Evolutionary conservation across 441 rosid genomes (phyloP), one percentile per base, ranked within the genome.

Genomic region (Brassica balearica): DNA sequence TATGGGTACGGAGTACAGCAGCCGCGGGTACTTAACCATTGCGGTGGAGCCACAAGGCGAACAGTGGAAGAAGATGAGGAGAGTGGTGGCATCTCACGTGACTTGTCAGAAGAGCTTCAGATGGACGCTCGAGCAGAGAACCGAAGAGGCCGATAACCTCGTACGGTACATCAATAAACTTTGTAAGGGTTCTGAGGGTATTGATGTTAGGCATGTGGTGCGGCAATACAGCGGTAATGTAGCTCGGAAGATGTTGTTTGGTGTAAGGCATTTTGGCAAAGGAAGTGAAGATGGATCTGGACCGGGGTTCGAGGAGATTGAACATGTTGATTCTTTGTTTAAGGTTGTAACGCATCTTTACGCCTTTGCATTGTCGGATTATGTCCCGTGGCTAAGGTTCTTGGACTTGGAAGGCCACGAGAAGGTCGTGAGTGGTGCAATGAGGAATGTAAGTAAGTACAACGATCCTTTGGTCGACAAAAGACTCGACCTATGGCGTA

Each of bases 1-100:
- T 0, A 64, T 84, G 76, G 78, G 78, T 0, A 46, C 87, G 0
- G 68, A 80, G n/a, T 27, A 64, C 2, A 12, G 51, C 2, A 75
- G 87, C 76, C 74, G 82, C 14, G 87, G 90, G 1, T 86, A 69
- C 67, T 55, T 82, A 4, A 56, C 89, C 0, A 43, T 84, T 0
- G 79, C 71, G 1, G 55, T 85, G 1, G 63, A 15, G 27, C 91
- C 92, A 11, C 65, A 9, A 0, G 86, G 85, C 0, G 83, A 77
- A 0, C 91, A 87, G 9, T 91, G 89, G 91, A 87, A 80, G 75
- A 89, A 87, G 62, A 91, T 91, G 96, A 85, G 69, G 79, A 84
- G 69, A 73, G 78, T 87, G 3, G 17, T 92, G 7, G 62, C 78
- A 2, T 62, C 80, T 0, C 84, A 86, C 8, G 58, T 90, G 25